A percentile compares a stretch with the other conserved stretches of the same genome.
Evolutionary conservation across 257 asterid species (phyloP).

Genomic region (Nicotiana noctiflora): DNA sequence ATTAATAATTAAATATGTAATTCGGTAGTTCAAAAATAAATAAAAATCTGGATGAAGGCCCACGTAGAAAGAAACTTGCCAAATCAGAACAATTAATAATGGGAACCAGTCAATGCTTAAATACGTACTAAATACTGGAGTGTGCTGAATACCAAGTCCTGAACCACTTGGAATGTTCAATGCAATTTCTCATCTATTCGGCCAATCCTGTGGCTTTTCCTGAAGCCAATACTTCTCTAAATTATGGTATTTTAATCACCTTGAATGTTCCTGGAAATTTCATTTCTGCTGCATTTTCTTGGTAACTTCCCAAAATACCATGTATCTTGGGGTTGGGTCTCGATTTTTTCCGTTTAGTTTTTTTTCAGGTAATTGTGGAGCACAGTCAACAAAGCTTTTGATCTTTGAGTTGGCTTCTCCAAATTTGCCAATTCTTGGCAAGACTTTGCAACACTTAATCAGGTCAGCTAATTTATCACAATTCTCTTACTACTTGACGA

Average conservation of each 20-base stretch:
- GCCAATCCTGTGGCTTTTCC: neutral
- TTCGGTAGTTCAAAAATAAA: neutral
- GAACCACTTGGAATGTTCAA: neutral
- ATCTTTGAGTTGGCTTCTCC: neutral
- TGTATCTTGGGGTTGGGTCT: too few species aligned
- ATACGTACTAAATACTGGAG: neutral
- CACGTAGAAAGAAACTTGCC: neutral
- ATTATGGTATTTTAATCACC: neutral
- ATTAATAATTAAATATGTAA: neutral
- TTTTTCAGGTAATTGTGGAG: neutral
- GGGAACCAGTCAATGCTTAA: neutral
- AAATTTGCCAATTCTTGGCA: neutral
- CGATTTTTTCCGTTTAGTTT: neutral
- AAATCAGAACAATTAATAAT: neutral
- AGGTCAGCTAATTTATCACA: neutral
- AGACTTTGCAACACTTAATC: neutral
- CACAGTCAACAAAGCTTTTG: neutral
- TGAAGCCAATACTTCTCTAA: neutral
- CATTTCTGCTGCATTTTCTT: slow-evolving; percentile 3
- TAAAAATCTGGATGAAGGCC: neutral
- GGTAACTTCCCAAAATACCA: too few species aligned
- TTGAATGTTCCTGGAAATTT: neutral
- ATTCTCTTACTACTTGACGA: neutral
- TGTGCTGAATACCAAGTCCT: neutral
- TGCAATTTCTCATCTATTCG: neutral